Conservation (phyloP, 495 filamentous ascomycete genomes). For the Xylona heveae region DNA sequence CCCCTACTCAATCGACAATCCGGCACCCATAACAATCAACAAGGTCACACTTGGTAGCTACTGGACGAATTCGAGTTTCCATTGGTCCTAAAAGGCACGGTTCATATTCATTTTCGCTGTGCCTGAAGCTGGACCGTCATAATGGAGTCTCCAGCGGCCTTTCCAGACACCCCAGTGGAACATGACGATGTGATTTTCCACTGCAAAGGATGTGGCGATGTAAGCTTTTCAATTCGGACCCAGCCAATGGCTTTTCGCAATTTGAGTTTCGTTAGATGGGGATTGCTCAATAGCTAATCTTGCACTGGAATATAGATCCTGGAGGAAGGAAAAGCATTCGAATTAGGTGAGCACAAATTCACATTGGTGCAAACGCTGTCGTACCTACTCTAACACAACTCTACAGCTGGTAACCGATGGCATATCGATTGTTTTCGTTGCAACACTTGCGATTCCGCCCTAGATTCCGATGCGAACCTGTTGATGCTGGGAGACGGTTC, state of each 20-base stretch:
- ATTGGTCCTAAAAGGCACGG: too few species aligned
- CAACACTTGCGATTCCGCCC: slow-evolving; percentile 82
- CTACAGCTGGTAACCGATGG: slow-evolving; percentile 86
- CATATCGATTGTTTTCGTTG: slow-evolving; percentile 99
- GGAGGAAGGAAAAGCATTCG: slow-evolving; percentile 96
- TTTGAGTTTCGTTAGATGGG: slow-evolving; percentile 5
- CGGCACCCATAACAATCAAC: too few species aligned
- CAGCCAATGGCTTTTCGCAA: not conserved
- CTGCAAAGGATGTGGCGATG: slow-evolving; percentile 96
- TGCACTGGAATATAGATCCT: slow-evolving; percentile 41
- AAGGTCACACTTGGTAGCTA: too few species aligned
- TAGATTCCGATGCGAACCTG: slow-evolving; percentile 97
- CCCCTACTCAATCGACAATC: too few species aligned
- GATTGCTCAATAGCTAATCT: slow-evolving; percentile 7
- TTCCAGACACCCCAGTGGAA: slow-evolving; percentile 66
- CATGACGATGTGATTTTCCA: slow-evolving; percentile 73
- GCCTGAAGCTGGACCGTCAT: slow-evolving; percentile 14
- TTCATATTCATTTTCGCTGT: too few species aligned
- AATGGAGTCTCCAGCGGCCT: slow-evolving; percentile 41
- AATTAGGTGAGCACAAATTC: slow-evolving; percentile 51
- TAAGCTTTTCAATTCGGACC: slow-evolving; percentile 19
- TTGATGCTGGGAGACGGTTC: slow-evolving; percentile 93
- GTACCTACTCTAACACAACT: slow-evolving; percentile 3
- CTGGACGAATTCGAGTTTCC: too few species aligned
- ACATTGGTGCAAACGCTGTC: not conserved